These are phyloP conservation scores for Chaetomium strumarium DNA, from an alignment of 2,329 filamentous ascomycete species.

Conservation along the genomic window DNA sequence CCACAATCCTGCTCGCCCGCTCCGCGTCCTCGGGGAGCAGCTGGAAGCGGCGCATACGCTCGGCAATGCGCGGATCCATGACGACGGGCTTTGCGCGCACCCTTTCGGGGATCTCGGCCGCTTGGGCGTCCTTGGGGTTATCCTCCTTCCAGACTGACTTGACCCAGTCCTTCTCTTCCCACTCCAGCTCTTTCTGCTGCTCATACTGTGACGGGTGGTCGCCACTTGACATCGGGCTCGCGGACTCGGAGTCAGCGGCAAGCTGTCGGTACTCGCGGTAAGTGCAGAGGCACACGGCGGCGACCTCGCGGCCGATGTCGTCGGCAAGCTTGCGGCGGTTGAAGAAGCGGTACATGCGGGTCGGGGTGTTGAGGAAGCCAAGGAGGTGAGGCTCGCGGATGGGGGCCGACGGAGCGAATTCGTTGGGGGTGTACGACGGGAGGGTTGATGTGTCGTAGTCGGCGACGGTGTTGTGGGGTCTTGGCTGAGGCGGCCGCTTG, in stretches of 20 bases:
- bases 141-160: constrained; percentile 39
- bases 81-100: constrained; percentile 72
- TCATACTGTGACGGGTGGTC: constrained; percentile 41
- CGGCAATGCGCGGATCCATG: constrained; percentile 67
- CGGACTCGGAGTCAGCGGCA: constrained; percentile 29
- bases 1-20: constrained; percentile 54
- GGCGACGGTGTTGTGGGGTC: constrained; percentile 66
- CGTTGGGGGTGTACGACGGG: constrained; percentile 59
- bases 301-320: constrained; percentile 78
- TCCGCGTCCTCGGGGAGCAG: constrained; percentile 64
- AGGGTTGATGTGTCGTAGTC: constrained; percentile 65
- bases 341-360: constrained; percentile 80
- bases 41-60: constrained; percentile 75
- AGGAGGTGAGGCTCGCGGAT: constrained; percentile 84
- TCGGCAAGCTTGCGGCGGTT: constrained; percentile 82
- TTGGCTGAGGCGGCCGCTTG: constrained; percentile 55
- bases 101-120: constrained; percentile 50
- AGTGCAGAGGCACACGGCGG: constrained; percentile 68
- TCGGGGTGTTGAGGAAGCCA: constrained; percentile 85
- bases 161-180: constrained; percentile 33
- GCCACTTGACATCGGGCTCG: constrained; percentile 21
- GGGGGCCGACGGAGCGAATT: constrained; percentile 66
- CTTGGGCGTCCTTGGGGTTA: constrained; percentile 30
- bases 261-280: constrained; percentile 45
- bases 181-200: constrained; percentile 56